Evolutionary conservation across 1,284 basidiomycete species (phyloP).

Genomic region (Irpex sp.): DNA sequence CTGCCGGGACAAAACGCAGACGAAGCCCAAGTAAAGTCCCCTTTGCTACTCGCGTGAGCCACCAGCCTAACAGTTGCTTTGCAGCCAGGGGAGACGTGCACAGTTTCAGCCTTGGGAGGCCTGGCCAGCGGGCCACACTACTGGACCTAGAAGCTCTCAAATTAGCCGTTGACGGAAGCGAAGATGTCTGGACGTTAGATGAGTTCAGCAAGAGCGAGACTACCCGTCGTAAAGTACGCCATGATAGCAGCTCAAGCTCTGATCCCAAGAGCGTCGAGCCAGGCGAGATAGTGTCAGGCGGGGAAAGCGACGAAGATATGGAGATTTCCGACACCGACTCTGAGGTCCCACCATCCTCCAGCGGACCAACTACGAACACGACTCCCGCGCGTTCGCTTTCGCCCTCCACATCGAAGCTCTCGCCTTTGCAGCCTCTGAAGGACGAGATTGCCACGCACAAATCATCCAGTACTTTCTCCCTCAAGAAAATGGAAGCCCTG

Average conservation of each 20-base stretch:
- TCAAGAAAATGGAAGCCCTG: neutral
- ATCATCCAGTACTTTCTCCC: no score
- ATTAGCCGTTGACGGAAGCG: neutral
- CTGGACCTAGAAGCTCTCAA: neutral
- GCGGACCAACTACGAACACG: neutral
- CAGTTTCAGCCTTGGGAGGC: neutral
- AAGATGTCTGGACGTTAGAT: neutral
- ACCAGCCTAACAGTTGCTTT: neutral
- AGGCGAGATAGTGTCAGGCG: neutral
- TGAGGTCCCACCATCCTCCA: neutral
- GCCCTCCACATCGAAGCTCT: neutral
- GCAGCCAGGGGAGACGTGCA: neutral
- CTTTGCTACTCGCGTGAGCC: neutral
- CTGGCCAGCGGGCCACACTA: neutral
- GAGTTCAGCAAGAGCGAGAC: neutral
- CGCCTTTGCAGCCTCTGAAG: neutral
- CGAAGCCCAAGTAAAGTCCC: neutral
- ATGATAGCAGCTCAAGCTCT: neutral
- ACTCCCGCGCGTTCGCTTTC: neutral
- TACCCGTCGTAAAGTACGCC: neutral
- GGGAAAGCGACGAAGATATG: neutral
- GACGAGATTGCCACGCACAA: neutral
- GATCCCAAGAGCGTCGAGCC: neutral
- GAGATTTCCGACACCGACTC: neutral
- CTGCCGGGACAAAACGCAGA: neutral